These are phyloP conservation scores for Lepiota brunneoincarnata DNA, from an alignment of 768 basidiomycete species.

Conservation along the genomic window DNA sequence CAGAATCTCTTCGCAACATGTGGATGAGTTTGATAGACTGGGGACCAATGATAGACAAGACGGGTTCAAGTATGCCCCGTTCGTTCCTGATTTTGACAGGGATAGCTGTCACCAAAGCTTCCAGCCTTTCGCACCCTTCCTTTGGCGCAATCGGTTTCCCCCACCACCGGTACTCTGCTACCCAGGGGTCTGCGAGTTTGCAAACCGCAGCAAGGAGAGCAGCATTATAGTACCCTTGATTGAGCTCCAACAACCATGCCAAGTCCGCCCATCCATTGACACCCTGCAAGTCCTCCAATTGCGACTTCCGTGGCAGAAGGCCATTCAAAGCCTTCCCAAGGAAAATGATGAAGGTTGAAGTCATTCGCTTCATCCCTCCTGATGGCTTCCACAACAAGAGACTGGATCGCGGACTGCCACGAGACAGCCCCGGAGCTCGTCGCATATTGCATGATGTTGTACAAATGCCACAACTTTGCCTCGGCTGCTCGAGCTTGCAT, in stretches of 20 bases:
- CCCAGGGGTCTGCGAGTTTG: slow-evolving; percentile 8
- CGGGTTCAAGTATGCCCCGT: not conserved
- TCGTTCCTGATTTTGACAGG: not conserved
- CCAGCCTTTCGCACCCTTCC: slow-evolving; percentile 4
- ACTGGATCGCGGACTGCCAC: slow-evolving; percentile 19
- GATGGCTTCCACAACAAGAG: slow-evolving; percentile 20
- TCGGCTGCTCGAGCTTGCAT: slow-evolving; percentile 8
- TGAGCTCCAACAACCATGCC: slow-evolving; percentile 22
- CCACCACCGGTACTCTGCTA: slow-evolving; percentile 7
- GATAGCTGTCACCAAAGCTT: not conserved
- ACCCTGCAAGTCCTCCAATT: slow-evolving; percentile 6
- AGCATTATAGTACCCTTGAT: too few species aligned
- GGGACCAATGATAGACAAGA: slow-evolving; percentile 7
- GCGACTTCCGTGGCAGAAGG: slow-evolving; percentile 19
- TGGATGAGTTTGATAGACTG: slow-evolving; percentile 12
- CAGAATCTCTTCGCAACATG: slow-evolving; percentile 5
- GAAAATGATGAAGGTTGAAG: slow-evolving; percentile 13
- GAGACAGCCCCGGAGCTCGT: slow-evolving; percentile 10
- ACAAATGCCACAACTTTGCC: slow-evolving; percentile 16
- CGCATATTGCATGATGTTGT: slow-evolving; percentile 17
- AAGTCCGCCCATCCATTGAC: slow-evolving; percentile 22
- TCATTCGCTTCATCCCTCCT: slow-evolving; percentile 15
- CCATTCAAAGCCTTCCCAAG: slow-evolving; percentile 24
- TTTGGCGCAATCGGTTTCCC: slow-evolving; percentile 4
- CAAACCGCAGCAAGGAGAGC: slow-evolving; percentile 22